Base-by-base conservation (phyloP, 345 rosid species). In the Turnera subulata region DNA sequence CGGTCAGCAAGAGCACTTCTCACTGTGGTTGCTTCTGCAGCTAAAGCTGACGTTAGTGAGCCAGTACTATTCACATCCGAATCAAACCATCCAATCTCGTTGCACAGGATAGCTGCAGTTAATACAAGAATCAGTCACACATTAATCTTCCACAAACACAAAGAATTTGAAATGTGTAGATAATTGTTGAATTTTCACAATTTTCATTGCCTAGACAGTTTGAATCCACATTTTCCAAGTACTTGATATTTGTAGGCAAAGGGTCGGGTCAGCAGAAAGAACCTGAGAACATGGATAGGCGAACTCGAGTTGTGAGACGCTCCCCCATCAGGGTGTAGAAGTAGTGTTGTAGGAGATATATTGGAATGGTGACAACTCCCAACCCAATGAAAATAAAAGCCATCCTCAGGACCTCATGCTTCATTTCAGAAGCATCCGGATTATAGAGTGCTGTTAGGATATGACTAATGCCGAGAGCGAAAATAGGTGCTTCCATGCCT, bases 61-160 rank as follows among this genome's bases (percentile, higher is more conserved):
- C 94, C 96, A 5, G 84, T 81, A 37, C 55, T 81, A 67, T 91
- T 88, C 66, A 88, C 95, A 11, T 88, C 92, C 58, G 75, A 43
- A 81, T 91, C 98, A 60, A 91, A 88, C 98, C 91, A 91, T 6
- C 82, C 96, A 47, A 91, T 79, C 77, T 91, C 98, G 48, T 85
- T 88, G 3, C 72, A 56, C 42, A 91, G 91, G 49, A 91, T 79
- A 50, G 91, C 97, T 85, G 84, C 78, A 76, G 22, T 63, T 61
- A 61, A 66, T 14, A 56, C n/a, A 51, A 46, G 40, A 15, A 35
- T 48, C 22, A 42, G 46, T 54, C 46, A 53, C 65, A 56, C 42
- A 23, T 17, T 1, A 46, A 46, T 1, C 22, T 21, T 19, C 18
- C 11, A 20, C 50, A 20, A 46, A 11, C n/a, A n/a, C n/a, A n/a